Conservation (phyloP, 129 eudicot species). For the Arctium lappa region DNA sequence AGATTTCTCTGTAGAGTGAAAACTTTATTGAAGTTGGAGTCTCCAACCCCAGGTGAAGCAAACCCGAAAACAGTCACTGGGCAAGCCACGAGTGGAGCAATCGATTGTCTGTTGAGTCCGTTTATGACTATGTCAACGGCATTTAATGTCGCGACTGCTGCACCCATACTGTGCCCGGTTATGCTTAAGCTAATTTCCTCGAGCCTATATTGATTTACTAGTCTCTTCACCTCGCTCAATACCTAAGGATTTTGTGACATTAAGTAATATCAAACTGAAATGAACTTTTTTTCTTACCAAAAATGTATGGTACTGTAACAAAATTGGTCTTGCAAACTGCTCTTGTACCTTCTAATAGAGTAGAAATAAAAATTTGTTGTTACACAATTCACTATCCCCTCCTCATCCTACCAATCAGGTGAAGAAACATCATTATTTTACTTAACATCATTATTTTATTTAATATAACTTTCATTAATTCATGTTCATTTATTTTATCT, state of each 20-base stretch:
- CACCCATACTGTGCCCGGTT: constrained; percentile 86
- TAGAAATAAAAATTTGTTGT: too few relatives aligned
- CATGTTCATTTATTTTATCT: too few relatives aligned
- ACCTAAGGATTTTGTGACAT: constrained; percentile 34
- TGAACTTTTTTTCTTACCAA: not conserved
- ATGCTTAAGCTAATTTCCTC: constrained; percentile 74
- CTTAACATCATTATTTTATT: too few relatives aligned
- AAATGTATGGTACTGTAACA: too few relatives aligned
- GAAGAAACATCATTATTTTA: too few relatives aligned
- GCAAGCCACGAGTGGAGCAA: constrained; percentile 33
- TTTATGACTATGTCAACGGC: constrained; percentile 70
- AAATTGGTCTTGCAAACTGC: too few relatives aligned
- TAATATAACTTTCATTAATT: too few relatives aligned
- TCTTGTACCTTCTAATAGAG: too few relatives aligned
- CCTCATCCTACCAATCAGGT: too few relatives aligned
- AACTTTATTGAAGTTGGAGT: constrained; percentile 30
- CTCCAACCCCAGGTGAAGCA: constrained; percentile 72
- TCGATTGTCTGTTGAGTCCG: constrained; percentile 33
- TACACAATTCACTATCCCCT: too few relatives aligned
- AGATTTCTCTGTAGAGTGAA: constrained; percentile 23
- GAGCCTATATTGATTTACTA: constrained; percentile 60
- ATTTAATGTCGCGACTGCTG: constrained; percentile 58
- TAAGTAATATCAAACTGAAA: not conserved
- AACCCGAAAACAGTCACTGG: constrained; percentile 68
- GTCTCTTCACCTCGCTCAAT: constrained; percentile 46